A percentile compares a stretch with the other conserved stretches of the same genome.
Conservation (phyloP, 2,329 filamentous ascomycete species). For the Paraconiothyrium brasiliense region DNA sequence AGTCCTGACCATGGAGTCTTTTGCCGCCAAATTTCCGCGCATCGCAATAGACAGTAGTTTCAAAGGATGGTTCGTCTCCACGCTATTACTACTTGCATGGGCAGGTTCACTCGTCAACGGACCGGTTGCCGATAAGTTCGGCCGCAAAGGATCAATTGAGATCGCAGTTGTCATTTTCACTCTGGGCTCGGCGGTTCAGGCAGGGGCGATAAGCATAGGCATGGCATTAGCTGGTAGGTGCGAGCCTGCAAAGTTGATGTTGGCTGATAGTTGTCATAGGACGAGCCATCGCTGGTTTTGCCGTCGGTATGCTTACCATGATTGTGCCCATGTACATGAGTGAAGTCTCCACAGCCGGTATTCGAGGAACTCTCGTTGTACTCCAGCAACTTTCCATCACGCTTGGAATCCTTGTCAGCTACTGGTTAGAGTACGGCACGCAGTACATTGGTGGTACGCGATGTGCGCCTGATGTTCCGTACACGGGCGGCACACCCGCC, state of each 20-base stretch:
- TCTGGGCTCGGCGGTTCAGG: slow-evolving; percentile 58
- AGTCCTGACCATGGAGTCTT: slow-evolving; percentile 58
- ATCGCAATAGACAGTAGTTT: slow-evolving; percentile 38
- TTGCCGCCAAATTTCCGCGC: slow-evolving; percentile 38
- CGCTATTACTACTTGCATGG: slow-evolving; percentile 51
- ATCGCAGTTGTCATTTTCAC: slow-evolving; percentile 59
- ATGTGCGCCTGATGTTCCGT: slow-evolving; percentile 15
- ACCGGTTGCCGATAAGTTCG: slow-evolving; percentile 58
- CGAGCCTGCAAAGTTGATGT: no score
- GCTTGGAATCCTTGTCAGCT: slow-evolving; percentile 15
- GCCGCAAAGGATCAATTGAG: slow-evolving; percentile 58
- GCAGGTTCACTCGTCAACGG: slow-evolving; percentile 40
- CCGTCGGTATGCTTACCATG: slow-evolving; percentile 48
- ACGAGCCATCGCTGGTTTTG: slow-evolving; percentile 58
- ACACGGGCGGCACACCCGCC: neutral
- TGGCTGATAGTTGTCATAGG: slow-evolving; percentile 49
- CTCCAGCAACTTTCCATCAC: slow-evolving; percentile 14
- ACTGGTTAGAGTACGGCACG: slow-evolving; percentile 17
- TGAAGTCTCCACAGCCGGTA: slow-evolving; percentile 14
- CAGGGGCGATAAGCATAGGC: slow-evolving; percentile 55
- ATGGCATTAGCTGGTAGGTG: slow-evolving; percentile 40
- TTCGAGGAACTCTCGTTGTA: slow-evolving; percentile 18
- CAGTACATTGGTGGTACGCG: slow-evolving; percentile 65
- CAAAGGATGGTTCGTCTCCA: slow-evolving; percentile 51
- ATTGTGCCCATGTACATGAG: slow-evolving; percentile 32